Conservation (phyloP, 108 stramenopile species). For the Pseudonitzschia pungens region DNA sequence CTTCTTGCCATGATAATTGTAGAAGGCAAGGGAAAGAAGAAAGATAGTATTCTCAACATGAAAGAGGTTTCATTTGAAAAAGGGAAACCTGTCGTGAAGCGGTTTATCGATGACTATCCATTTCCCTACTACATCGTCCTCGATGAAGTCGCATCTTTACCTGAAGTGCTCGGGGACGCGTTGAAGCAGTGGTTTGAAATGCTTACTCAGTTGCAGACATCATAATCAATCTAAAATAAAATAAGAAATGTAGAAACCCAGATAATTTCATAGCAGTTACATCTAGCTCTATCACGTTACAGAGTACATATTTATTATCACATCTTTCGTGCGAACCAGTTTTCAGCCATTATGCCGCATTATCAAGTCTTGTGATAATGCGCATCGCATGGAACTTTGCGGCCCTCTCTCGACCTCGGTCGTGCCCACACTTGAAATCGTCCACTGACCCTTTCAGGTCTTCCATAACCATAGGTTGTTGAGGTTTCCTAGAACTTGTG, state of each 20-base stretch:
- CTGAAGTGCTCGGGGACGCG: constrained; percentile 95
- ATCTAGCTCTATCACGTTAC: neutral
- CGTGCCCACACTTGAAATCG: constrained; percentile 33
- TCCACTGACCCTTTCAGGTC: constrained; percentile 23
- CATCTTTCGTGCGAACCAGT: no score
- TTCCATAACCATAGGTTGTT: constrained; percentile 23
- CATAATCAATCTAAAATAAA: neutral
- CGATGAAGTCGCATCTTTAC: constrained; percentile 84
- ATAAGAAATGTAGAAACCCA: neutral
- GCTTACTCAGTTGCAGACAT: constrained; percentile 59
- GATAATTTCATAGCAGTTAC: neutral
- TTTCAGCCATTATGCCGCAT: neutral
- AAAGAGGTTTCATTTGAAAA: constrained; percentile 91
- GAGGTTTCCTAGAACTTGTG: neutral
- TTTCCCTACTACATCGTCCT: constrained; percentile 97
- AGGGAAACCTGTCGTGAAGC: constrained; percentile 85
- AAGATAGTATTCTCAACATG: constrained; percentile 93
- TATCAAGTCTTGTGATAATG: constrained; percentile 13
- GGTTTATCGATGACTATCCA: constrained; percentile 98
- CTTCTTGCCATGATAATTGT: constrained; percentile 94
- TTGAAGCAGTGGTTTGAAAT: constrained; percentile 99
- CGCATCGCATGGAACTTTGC: constrained; percentile 29
- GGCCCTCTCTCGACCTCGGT: constrained; percentile 28
- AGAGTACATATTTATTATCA: constrained; percentile 1
- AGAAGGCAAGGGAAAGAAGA: constrained; percentile 70